phyloP scores from a whole-genome alignment of 2,329 filamentous ascomycete species.

The Microdochium paspali region DNA sequence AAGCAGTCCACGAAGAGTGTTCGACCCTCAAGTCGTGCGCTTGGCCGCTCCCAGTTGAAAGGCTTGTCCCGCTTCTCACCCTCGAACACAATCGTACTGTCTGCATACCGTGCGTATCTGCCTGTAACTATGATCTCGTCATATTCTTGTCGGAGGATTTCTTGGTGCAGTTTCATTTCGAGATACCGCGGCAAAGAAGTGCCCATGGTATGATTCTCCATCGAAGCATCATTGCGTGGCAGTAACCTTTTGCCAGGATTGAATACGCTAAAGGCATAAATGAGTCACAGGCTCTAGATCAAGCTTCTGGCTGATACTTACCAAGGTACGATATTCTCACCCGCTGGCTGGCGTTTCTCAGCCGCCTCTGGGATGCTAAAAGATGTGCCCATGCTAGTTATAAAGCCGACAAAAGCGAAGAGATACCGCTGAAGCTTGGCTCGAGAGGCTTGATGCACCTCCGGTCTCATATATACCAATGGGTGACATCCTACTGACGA shows the following conservation, averaged over 20 bases:
- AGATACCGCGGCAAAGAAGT: slow-evolving; percentile 8
- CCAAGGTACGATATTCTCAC: too few species aligned
- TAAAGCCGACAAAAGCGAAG: too few species aligned
- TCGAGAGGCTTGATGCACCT: too few species aligned
- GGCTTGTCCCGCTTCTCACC: slow-evolving; percentile 12
- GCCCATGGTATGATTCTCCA: slow-evolving; percentile 11
- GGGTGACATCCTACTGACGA: too few species aligned
- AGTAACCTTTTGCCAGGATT: slow-evolving; percentile 1
- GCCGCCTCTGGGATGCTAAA: too few species aligned
- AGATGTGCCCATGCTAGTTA: too few species aligned
- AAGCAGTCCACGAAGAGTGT: slow-evolving; percentile 10
- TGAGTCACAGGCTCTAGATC: neutral
- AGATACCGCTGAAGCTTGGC: too few species aligned
- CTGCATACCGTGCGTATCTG: slow-evolving; percentile 1
- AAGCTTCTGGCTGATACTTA: neutral
- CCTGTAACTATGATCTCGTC: slow-evolving; percentile 6
- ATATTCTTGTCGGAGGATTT: slow-evolving; percentile 5
- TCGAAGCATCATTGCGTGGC: slow-evolving; percentile 3
- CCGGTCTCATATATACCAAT: too few species aligned
- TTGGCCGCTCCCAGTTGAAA: slow-evolving; percentile 11
- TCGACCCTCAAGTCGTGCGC: slow-evolving; percentile 4
- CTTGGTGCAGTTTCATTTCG: slow-evolving; percentile 10
- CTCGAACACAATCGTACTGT: slow-evolving; percentile 4
- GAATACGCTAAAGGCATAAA: neutral
- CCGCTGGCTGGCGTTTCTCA: too few species aligned